Conservation (phyloP, 495 filamentous ascomycete genomes). For the Annulohypoxylon stygium region DNA sequence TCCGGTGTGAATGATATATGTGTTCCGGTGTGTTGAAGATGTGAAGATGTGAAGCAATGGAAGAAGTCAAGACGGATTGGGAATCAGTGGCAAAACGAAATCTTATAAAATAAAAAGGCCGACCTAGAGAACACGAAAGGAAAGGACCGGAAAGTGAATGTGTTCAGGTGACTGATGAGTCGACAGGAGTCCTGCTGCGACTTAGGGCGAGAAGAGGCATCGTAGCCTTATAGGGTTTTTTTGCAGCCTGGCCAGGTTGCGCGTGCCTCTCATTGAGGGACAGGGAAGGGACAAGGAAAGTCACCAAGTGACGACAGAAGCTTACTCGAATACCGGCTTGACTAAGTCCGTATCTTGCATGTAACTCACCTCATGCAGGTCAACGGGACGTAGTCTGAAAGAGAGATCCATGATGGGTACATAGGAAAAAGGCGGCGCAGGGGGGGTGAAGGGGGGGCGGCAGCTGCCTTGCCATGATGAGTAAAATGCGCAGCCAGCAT, state of each 20-base stretch:
- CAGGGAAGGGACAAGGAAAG: constrained; percentile 47
- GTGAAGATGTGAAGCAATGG: constrained; percentile 31
- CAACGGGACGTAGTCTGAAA: constrained; percentile 45
- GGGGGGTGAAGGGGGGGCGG: constrained; percentile 42
- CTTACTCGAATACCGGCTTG: constrained; percentile 37
- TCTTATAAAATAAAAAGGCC: constrained; percentile 45
- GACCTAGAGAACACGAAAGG: constrained; percentile 47
- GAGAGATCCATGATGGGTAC: constrained; percentile 41
- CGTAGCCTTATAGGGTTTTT: constrained; percentile 56
- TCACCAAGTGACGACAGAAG: constrained; percentile 50
- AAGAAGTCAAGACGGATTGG: constrained; percentile 37
- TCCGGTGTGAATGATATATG: constrained; percentile 36
- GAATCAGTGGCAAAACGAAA: constrained; percentile 41
- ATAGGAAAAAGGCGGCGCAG: constrained; percentile 47
- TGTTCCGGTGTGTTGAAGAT: constrained; percentile 12
- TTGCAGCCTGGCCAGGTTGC: constrained; percentile 49
- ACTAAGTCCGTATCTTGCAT: constrained; percentile 43
- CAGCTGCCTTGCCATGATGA: constrained; percentile 50
- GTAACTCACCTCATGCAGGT: constrained; percentile 45
- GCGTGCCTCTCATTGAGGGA: constrained; percentile 36
- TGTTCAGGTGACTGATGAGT: constrained; percentile 54
- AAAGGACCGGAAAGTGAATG: constrained; percentile 50
- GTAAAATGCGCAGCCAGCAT: constrained; percentile 45
- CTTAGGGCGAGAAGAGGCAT: constrained; percentile 50
- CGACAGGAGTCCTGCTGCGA: constrained; percentile 48